phyloP scores from a whole-genome alignment of 441 rosid species.

The Corymbia calophylla region DNA sequence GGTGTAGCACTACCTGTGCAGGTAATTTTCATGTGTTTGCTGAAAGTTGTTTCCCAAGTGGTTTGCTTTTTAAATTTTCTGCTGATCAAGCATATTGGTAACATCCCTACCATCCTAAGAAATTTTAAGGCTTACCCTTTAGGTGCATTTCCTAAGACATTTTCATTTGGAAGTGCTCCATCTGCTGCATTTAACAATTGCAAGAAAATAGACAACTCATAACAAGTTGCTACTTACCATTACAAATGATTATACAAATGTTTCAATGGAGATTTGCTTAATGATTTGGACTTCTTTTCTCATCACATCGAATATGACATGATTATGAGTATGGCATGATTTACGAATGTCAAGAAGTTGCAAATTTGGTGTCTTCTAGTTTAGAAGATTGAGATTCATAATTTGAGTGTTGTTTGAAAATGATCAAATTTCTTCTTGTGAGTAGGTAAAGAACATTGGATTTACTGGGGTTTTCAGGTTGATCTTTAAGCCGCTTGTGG shows the following conservation, averaged over 20 bases:
- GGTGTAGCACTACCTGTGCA: slow-evolving; percentile 68
- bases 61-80: background rate
- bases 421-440: slow-evolving; percentile 9
- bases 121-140: background rate
- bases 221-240: background rate
- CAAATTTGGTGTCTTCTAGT: background rate
- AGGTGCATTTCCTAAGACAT: background rate
- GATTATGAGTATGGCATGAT: background rate
- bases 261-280: background rate
- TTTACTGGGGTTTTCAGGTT: slow-evolving; percentile 99
- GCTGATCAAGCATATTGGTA: background rate
- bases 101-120: background rate
- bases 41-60: background rate
- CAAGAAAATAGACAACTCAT: background rate
- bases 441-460: slow-evolving; percentile 85
- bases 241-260: background rate
- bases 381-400: background rate
- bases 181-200: background rate
- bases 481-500: slow-evolving; percentile 91
- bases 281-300: background rate
- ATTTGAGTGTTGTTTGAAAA: background rate
- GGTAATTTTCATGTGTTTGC: slow-evolving; percentile 19
- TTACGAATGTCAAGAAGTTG: background rate
- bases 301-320: background rate
- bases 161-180: background rate